Percentiles rank a stretch among this genome's conserved stretches.
Conservation (phyloP, 768 basidiomycete genomes). For the Leccinellum albellum region DNA sequence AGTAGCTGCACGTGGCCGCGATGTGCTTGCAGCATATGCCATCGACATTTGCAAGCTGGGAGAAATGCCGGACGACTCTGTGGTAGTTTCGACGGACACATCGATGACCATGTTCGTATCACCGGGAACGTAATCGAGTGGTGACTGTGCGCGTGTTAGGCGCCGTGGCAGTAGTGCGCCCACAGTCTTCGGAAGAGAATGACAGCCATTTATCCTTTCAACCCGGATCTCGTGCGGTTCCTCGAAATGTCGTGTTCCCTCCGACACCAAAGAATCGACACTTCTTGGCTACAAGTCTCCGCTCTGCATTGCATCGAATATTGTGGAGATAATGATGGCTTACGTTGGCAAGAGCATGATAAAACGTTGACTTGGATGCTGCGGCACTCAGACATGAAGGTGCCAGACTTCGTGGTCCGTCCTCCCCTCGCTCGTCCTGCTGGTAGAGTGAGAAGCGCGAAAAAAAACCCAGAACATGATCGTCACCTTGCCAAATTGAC, state of each 20-base stretch:
- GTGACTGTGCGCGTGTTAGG: constrained; percentile 41
- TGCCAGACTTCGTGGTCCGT: constrained; percentile 14
- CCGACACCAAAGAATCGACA: constrained; percentile 43
- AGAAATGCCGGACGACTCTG: constrained; percentile 6
- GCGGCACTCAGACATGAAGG: constrained; percentile 38
- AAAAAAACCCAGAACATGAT: neutral
- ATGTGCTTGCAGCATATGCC: constrained; percentile 20
- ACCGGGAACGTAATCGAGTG: constrained; percentile 31
- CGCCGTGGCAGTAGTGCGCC: constrained; percentile 44
- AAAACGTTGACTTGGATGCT: constrained; percentile 46
- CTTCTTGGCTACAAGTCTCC: constrained; percentile 39
- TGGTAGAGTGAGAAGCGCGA: constrained; percentile 4
- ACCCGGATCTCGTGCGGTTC: constrained; percentile 49
- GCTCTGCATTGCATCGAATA: constrained; percentile 8
- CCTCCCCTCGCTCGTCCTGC: constrained; percentile 22
- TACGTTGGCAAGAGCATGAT: constrained; percentile 44
- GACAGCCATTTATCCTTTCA: constrained; percentile 43
- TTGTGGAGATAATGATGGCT: constrained; percentile 7
- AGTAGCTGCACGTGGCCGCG: constrained; percentile 37
- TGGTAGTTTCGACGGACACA: constrained; percentile 46
- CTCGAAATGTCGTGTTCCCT: constrained; percentile 35
- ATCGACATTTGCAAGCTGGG: constrained; percentile 12
- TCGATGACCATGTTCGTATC: constrained; percentile 40
- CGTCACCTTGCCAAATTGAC: constrained; percentile 57
- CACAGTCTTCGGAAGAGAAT: constrained; percentile 41